Evolutionary conservation across 163 green algal species (phyloP), one percentile per base, ranked within the genome.

Genomic region (Scenedesmus sp.): DNA sequence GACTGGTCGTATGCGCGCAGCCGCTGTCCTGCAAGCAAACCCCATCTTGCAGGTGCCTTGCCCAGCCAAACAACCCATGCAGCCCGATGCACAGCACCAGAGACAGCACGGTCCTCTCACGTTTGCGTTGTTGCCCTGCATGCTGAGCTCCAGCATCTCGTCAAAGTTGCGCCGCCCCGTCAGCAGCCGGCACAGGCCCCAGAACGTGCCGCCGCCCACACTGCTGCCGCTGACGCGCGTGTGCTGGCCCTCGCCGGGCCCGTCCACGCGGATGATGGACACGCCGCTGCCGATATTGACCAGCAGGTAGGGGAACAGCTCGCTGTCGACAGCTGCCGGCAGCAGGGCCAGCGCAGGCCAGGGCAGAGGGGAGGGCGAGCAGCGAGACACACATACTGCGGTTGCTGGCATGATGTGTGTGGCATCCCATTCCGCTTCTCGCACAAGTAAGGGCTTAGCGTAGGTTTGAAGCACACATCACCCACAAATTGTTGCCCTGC

Each of bases 271-370:
- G 70, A 98, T 94, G 94, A 99, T 98, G 93, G 93, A 97, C 33
- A 99, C 98, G 16, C 98, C 98, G 18, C 94, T 98, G 40, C 98
- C 98, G 82, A 99, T 99, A 94, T 99, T 99, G 87, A 99, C 98
- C 68, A 99, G 96, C 40, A 99, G 95, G 94, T 99, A 99, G 16
- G 97, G 97, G 92, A 97, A 99, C 65, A 98, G 93, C 59, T 97
- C 95, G 24, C 44, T 79, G 40, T 97, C 94, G 18, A 94, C 95
- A 24, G 68, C 85, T 82, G 85, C 40, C 40, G 7, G 33, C 42
- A 78, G 18, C 1, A 44, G 18, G 3, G 61, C 24, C 30, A 49
- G 24, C 22, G 82, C 65, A 46, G 2, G 26, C 26, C 33, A 70
- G 13, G 35, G 22, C 40, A 46, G 65, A 40, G 7, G 5, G 9